A percentile compares a stretch with the other conserved stretches of the same genome.
These are phyloP conservation scores for Quercus aquifolioides DNA, from an alignment of 306 rosid genomes.

Conservation along the genomic window DNA sequence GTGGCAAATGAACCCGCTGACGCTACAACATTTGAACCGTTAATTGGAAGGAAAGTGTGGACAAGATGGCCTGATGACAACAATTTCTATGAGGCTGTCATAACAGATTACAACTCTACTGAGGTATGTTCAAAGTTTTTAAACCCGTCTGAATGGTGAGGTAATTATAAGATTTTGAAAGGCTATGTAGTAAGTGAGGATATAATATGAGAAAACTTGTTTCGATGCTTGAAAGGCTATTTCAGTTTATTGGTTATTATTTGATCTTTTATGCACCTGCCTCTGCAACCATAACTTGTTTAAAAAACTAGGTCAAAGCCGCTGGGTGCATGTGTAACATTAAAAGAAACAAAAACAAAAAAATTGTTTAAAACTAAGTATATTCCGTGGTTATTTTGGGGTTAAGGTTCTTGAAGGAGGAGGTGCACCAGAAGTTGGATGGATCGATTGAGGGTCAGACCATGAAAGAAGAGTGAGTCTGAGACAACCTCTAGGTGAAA, in stretches of 20 bases:
- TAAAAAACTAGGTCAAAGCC: neutral
- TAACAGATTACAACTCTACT: conserved; percentile 66
- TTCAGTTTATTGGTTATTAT: neutral
- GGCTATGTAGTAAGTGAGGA: neutral
- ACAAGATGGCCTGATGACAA: conserved; percentile 97
- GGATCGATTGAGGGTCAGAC: neutral
- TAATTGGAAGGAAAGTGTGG: conserved; percentile 88
- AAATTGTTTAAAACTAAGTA: neutral
- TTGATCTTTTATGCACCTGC: neutral
- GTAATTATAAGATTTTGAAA: neutral
- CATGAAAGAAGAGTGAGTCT: neutral
- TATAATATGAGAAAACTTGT: neutral
- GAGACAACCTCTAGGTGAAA: neutral
- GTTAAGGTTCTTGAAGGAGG: neutral
- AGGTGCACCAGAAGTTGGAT: neutral
- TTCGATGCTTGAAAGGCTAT: neutral
- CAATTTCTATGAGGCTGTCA: conserved; percentile 85
- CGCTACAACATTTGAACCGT: conserved; percentile 46
- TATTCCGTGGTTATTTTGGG: neutral
- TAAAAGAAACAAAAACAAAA: no score
- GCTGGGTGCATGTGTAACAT: no score
- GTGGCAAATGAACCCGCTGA: conserved; percentile 48
- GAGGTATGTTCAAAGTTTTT: conserved; percentile 49
- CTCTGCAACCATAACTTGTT: conserved; percentile 2
- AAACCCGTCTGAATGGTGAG: neutral